Percentiles rank a stretch among this genome's conserved stretches.
phyloP scores from a whole-genome alignment of 2,329 filamentous ascomycete species.

The Fusarium albidum region DNA sequence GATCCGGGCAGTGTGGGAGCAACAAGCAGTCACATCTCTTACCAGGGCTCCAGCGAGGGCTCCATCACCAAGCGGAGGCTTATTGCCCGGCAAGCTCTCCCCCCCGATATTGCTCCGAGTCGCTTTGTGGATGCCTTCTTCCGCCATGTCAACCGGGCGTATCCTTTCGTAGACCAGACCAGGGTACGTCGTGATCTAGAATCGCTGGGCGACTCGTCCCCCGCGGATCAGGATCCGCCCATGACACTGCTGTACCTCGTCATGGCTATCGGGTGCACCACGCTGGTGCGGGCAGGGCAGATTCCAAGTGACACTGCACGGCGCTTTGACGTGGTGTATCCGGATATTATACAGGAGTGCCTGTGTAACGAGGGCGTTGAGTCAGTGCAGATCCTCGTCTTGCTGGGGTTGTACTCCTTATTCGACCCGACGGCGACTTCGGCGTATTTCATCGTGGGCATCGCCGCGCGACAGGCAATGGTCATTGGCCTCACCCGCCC shows the following conservation, averaged over 20 bases:
- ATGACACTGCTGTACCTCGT: slow-evolving; percentile 51
- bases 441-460: slow-evolving; percentile 51
- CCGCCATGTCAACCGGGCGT: slow-evolving; percentile 54
- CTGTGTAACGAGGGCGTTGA: slow-evolving; percentile 46
- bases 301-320: slow-evolving; percentile 44
- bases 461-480: slow-evolving; percentile 50
- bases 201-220: slow-evolving; percentile 40
- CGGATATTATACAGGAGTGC: slow-evolving; percentile 52
- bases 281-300: slow-evolving; percentile 52
- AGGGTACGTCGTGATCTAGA: slow-evolving; percentile 48
- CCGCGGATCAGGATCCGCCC: slow-evolving; percentile 35
- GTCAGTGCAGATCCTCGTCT: slow-evolving; percentile 51
- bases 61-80: slow-evolving; percentile 24
- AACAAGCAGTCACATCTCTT: slow-evolving; percentile 33
- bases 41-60: slow-evolving; percentile 32
- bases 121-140: slow-evolving; percentile 55
- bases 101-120: slow-evolving; percentile 39
- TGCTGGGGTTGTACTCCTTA: slow-evolving; percentile 53
- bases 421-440: slow-evolving; percentile 52
- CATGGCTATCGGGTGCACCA: slow-evolving; percentile 57
- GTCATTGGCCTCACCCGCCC: slow-evolving; percentile 48
- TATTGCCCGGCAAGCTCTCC: slow-evolving; percentile 30
- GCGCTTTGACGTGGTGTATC: slow-evolving; percentile 49
- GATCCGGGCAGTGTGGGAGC: slow-evolving; percentile 34
- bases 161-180: slow-evolving; percentile 53